Conservation (phyloP, 169 alveolate species). For the Plasmodium vivax region DNA sequence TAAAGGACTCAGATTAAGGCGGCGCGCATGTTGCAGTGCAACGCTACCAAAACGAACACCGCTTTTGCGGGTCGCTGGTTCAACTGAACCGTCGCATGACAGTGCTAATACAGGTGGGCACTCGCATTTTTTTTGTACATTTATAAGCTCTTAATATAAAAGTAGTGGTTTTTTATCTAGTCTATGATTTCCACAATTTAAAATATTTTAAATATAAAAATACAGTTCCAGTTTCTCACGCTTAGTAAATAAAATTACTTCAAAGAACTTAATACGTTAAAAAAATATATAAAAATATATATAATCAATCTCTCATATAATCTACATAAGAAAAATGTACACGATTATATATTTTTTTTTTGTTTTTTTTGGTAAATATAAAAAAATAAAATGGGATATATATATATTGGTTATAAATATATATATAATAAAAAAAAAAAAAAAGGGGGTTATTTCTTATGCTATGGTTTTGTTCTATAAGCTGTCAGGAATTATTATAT, state of each 20-base stretch:
- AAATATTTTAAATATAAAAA: not conserved
- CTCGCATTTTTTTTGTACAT: not conserved
- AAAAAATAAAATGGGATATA: not conserved
- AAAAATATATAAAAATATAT: not conserved
- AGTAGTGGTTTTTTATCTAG: not conserved
- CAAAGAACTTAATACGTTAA: not conserved
- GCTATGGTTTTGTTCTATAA: not conserved
- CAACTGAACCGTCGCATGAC: not conserved
- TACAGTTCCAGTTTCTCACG: conserved; percentile 8
- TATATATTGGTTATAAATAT: not conserved
- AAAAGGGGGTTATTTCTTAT: not conserved
- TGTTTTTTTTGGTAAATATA: not conserved
- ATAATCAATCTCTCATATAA: not conserved
- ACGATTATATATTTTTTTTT: not conserved
- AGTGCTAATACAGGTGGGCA: not conserved
- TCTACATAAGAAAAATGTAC: not conserved
- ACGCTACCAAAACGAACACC: not conserved
- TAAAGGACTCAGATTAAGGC: not conserved
- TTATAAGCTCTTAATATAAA: not conserved
- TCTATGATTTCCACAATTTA: not conserved
- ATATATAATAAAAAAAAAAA: not conserved
- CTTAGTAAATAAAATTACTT: not conserved
- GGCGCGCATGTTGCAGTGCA: not conserved
- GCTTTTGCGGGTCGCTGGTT: not conserved
- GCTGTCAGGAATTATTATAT: not conserved